phyloP scores from a whole-genome alignment of 2,329 filamentous ascomycete genomes.

The Sporothrix protearum region DNA sequence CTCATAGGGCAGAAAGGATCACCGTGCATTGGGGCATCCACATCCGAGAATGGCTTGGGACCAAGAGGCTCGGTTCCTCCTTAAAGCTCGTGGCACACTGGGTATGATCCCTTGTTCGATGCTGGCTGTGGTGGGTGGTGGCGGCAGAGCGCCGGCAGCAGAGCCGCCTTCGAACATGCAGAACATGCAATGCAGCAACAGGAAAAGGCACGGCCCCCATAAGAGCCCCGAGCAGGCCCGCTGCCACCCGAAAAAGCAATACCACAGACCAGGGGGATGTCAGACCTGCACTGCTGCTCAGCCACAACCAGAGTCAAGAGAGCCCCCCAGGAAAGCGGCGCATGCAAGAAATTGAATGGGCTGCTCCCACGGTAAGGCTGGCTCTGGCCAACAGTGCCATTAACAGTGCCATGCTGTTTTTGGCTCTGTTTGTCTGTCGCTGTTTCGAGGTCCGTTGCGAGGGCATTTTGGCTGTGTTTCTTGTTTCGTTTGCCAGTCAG shows the following conservation, averaged over 20 bases:
- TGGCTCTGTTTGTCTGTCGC: not conserved
- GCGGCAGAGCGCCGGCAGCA: not conserved
- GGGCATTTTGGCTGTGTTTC: not conserved
- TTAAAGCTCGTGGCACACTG: not conserved
- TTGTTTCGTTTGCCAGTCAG: not conserved
- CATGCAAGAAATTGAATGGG: not conserved
- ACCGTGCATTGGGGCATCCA: not conserved
- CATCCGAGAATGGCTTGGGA: not conserved
- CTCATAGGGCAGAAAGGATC: slow-evolving; percentile 9
- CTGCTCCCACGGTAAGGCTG: not conserved
- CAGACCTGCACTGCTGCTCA: not conserved
- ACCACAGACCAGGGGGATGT: not conserved
- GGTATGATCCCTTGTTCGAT: not conserved
- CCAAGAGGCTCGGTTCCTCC: not conserved
- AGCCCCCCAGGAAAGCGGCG: not conserved
- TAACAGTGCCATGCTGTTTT: not conserved
- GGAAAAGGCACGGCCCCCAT: slow-evolving; percentile 1
- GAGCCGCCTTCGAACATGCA: not conserved
- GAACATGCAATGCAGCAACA: not conserved
- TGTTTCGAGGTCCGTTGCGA: not conserved
- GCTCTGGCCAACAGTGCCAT: not conserved
- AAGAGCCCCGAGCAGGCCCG: not conserved
- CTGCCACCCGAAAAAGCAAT: not conserved
- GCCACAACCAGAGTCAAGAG: not conserved
- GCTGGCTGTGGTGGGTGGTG: not conserved